These are phyloP conservation scores for Populus davidiana DNA, from an alignment of 345 rosid species.

Conservation along the genomic window DNA sequence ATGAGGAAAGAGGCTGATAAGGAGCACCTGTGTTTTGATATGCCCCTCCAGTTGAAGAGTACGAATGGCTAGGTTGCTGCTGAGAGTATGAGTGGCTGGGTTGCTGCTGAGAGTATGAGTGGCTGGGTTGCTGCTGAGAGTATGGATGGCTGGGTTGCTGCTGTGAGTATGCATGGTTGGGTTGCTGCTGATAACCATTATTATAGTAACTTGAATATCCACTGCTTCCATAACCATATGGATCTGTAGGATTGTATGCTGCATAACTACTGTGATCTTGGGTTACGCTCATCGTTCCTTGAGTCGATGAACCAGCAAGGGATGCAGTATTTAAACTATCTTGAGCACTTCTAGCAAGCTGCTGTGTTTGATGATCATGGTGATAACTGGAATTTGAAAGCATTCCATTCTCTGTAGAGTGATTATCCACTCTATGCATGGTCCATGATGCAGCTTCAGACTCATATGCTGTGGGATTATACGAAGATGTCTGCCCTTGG, in stretches of 20 bases:
- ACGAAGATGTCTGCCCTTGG: slow-evolving; percentile 52
- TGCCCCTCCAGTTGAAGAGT: slow-evolving; percentile 79
- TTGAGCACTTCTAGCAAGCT: slow-evolving; percentile 39
- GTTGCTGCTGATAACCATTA: slow-evolving; percentile 71
- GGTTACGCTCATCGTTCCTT: slow-evolving; percentile 48
- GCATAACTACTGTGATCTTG: slow-evolving; percentile 67
- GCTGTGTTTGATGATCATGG: slow-evolving; percentile 53
- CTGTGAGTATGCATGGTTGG: slow-evolving; percentile 37
- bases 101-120: slow-evolving; percentile 21
- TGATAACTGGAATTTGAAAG: slow-evolving; percentile 44
- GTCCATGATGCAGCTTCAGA: slow-evolving; percentile 51
- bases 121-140: slow-evolving; percentile 45
- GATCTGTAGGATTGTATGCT: slow-evolving; percentile 60
- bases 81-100: slow-evolving; percentile 67
- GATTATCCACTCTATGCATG: slow-evolving; percentile 47
- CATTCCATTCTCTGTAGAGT: slow-evolving; percentile 52
- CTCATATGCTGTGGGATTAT: slow-evolving; percentile 17
- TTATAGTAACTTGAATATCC: slow-evolving; percentile 79
- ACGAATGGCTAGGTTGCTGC: slow-evolving; percentile 54
- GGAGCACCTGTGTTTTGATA: slow-evolving; percentile 99
- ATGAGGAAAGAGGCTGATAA: slow-evolving; percentile 98
- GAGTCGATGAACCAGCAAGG: slow-evolving; percentile 53
- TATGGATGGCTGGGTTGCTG: slow-evolving; percentile 61
- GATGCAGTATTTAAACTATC: slow-evolving; percentile 49
- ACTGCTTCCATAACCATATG: slow-evolving; percentile 64